Evolutionary conservation across 257 asterid genomes (phyloP).

Genomic region (Cynanchum wilfordii): DNA sequence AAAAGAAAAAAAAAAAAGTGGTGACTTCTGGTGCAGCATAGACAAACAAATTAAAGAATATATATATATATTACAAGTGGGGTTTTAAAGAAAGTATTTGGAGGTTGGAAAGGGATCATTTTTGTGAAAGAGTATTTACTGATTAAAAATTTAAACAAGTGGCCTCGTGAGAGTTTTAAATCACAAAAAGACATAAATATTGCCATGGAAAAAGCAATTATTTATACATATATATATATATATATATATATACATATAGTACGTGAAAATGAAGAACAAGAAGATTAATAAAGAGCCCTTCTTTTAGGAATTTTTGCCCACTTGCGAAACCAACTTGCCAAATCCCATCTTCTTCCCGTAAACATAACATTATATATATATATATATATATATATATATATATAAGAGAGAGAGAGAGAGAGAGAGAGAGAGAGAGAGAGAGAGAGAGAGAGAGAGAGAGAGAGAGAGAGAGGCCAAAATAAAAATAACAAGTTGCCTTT

Average conservation of each 20-base stretch:
- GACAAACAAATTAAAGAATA: no score
- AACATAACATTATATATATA: not conserved
- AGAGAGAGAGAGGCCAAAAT: not conserved
- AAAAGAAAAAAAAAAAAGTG: no score
- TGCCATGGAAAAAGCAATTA: not conserved
- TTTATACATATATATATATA: not conserved
- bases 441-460: not conserved
- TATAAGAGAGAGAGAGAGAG: not conserved
- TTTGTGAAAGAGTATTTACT: not conserved
- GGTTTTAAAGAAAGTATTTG: not conserved
- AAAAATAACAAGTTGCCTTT: not conserved
- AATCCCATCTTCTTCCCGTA: not conserved
- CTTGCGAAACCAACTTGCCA: constrained; percentile 8
- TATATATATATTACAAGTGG: not conserved
- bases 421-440: not conserved
- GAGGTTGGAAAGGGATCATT: not conserved
- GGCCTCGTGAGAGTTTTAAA: not conserved
- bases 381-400: no score
- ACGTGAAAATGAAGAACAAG: not conserved
- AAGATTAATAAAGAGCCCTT: not conserved
- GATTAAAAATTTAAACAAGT: not conserved
- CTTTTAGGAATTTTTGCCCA: not conserved
- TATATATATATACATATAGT: no score
- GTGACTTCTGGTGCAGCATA: no score
- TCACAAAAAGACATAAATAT: not conserved